These are phyloP conservation scores for Pichia phayaonensis DNA, from an alignment of 805 yeast genomes.

Conservation along the genomic window DNA sequence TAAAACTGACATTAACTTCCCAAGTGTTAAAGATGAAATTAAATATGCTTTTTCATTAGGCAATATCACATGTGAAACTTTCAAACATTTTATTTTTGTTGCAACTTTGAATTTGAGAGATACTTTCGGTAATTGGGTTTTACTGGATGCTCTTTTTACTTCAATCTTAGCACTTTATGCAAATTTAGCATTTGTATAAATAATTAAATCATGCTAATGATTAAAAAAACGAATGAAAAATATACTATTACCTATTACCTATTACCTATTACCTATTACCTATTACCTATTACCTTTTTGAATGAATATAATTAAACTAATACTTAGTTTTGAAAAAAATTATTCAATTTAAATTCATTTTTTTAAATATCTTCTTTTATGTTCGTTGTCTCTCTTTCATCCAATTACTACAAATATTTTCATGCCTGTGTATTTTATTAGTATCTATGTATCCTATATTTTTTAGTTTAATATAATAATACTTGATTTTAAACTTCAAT, in stretches of 20 bases:
- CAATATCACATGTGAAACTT: conserved; percentile 21
- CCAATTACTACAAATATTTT: not conserved
- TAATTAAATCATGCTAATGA: not conserved
- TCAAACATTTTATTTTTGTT: conserved; percentile 21
- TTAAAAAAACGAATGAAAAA: not conserved
- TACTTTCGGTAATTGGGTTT: conserved; percentile 40
- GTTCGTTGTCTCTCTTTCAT: not conserved
- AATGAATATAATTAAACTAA: not conserved
- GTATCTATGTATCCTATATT: conserved; percentile 1
- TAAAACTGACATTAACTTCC: conserved; percentile 20
- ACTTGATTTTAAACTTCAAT: not conserved
- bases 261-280: not conserved
- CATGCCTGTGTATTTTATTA: conserved; percentile 4
- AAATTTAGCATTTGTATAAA: conserved; percentile 25
- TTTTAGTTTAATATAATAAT: not conserved
- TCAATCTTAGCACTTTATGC: conserved; percentile 44
- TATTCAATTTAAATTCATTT: not conserved
- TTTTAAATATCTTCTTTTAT: not conserved
- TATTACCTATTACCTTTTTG: not conserved
- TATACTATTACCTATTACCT: not conserved
- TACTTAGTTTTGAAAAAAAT: not conserved
- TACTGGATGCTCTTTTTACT: conserved; percentile 39
- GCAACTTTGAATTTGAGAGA: conserved; percentile 34
- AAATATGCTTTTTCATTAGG: conserved; percentile 23
- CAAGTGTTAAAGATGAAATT: conserved; percentile 24